Evolutionary conservation across 345 rosid species (phyloP).

Genomic region (Acer campestre): DNA sequence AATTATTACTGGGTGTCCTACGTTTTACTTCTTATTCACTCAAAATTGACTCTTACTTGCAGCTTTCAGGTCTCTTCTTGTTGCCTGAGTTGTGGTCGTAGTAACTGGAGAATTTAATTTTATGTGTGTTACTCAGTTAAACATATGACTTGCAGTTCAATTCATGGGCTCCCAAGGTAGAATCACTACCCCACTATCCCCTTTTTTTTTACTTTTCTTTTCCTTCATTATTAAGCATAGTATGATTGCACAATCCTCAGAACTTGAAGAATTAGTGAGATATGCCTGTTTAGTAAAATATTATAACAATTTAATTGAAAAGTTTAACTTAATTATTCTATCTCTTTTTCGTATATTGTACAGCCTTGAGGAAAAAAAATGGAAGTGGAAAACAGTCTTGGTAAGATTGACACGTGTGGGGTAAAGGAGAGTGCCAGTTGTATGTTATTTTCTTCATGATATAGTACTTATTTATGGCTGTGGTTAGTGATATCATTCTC

Average conservation of each 20-base stretch:
- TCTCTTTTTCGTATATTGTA: neutral
- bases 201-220: neutral
- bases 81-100: neutral
- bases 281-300: neutral
- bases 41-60: conserved; percentile 3
- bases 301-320: neutral
- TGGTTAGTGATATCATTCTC: neutral
- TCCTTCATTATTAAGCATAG: neutral
- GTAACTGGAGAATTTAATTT: neutral
- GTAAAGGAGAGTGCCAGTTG: neutral
- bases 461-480: neutral
- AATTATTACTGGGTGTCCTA: neutral
- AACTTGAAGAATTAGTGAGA: neutral
- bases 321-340: neutral
- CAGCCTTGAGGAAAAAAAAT: neutral
- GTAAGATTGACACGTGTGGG: neutral
- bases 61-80: conserved; percentile 13
- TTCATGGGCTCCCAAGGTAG: conserved; percentile 11
- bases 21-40: neutral
- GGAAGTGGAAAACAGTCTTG: conserved; percentile 5
- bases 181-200: neutral
- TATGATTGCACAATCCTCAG: neutral
- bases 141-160: neutral
- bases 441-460: too few species aligned
- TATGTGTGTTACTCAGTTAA: conserved; percentile 7